phyloP scores from a whole-genome alignment of 1,284 basidiomycete species.

The Coniferiporia sulphurascens region DNA sequence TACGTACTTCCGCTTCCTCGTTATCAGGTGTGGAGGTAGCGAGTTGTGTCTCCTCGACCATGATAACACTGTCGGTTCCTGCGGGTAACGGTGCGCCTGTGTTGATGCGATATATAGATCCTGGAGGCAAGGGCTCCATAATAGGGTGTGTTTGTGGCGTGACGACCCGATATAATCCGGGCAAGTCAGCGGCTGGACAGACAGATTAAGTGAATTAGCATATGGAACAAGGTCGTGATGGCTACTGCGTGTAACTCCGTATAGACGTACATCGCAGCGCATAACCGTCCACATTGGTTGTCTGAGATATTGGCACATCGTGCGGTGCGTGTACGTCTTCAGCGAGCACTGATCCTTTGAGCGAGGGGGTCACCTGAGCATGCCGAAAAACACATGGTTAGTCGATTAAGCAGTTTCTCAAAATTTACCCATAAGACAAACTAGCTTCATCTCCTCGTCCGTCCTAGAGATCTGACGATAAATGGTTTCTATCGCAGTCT shows the following conservation, averaged over 20 bases:
- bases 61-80: constrained; percentile 76
- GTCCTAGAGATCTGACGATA: constrained; percentile 45
- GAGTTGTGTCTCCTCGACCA: constrained; percentile 88
- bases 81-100: constrained; percentile 73
- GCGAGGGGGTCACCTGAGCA: constrained; percentile 45
- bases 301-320: constrained; percentile 57
- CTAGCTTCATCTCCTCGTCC: constrained; percentile 33
- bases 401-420: neutral
- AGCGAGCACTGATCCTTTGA: constrained; percentile 69
- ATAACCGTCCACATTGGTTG: constrained; percentile 87
- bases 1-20: constrained; percentile 70
- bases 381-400: neutral
- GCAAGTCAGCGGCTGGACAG: constrained; percentile 47
- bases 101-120: constrained; percentile 69
- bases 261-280: constrained; percentile 59
- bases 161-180: constrained; percentile 69
- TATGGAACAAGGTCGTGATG: neutral
- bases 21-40: constrained; percentile 40
- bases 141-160: constrained; percentile 49
- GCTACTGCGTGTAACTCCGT: too few species aligned
- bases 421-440: constrained; percentile 24
- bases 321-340: constrained; percentile 65
- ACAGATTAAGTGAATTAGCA: neutral
- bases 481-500: constrained; percentile 59
- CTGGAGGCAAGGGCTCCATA: constrained; percentile 39